Base-by-base conservation (phyloP, 306 rosid genomes). In the Albizia julibrissin region DNA sequence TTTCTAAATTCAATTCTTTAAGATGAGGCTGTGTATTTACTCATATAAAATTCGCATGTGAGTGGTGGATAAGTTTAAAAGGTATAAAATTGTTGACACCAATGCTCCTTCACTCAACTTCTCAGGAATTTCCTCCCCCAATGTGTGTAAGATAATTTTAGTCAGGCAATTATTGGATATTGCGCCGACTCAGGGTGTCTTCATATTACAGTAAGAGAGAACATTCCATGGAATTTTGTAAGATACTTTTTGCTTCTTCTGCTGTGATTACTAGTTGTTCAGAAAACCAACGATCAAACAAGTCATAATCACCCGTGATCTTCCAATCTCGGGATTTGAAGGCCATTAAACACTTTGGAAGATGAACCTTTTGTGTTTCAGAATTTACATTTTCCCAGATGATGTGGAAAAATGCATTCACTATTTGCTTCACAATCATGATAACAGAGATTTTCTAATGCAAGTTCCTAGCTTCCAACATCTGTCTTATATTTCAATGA, bases 161-260 rank as follows among this genome's bases (percentile, higher is more conserved):
- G 13, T 16, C 8, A 4, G 61, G 73, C 44, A 65, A 8, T 39
- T 65, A 8, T 39, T 65, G 72, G 16, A 62, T 15, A 39, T 3
- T 9, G 1, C 3, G 39, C 39, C 8, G 46, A 34, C 27, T 47
- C 0, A 0, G 2, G 9, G 0, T 5, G 10, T 16, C 22, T 50
- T 50, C 10, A 6, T 33, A 10, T 34, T 40, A 16, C 27, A 61
- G 5, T 8, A 76, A 39, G 24, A 76, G 0, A 22, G 4, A 40
- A 42, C 27, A 6, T 1, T 40, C 16, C 14, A 61, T 1, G 15
- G 42, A 39, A 54, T 37, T 24, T 39, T 27, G 4, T n/a, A 76
- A 21, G 10, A 15, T 15, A 3, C 24, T 6, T 13, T 76, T 8
- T 26, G 69, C 69, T 4, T 37, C 58, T 34, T 76, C 16, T 8